Conservation (phyloP, 2,329 filamentous ascomycete genomes). For the Hypomyces perniciosus region DNA sequence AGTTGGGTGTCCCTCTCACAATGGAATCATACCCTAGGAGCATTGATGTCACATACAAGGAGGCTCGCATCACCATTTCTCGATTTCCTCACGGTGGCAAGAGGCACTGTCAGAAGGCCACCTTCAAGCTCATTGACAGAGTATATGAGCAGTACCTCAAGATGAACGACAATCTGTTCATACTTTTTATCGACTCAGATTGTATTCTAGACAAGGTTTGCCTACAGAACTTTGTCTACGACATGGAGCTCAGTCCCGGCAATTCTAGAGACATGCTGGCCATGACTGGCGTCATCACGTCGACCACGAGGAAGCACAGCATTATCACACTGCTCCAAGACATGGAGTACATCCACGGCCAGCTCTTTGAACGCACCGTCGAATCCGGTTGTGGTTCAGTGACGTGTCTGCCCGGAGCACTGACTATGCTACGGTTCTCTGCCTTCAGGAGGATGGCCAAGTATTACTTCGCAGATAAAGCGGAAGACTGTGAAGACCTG, state of each 20-base stretch:
- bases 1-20: slow-evolving; percentile 73
- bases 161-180: slow-evolving; percentile 85
- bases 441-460: slow-evolving; percentile 96
- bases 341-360: slow-evolving; percentile 97
- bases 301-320: slow-evolving; percentile 81
- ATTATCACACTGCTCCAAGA: slow-evolving; percentile 91
- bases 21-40: slow-evolving; percentile 77
- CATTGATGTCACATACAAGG: slow-evolving; percentile 82
- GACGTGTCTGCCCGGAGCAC: slow-evolving; percentile 88
- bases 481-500: slow-evolving; percentile 88
- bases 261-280: slow-evolving; percentile 90
- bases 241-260: slow-evolving; percentile 95
- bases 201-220: slow-evolving; percentile 89
- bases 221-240: slow-evolving; percentile 95
- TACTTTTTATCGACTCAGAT: slow-evolving; percentile 95
- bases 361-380: slow-evolving; percentile 91
- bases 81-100: slow-evolving; percentile 92
- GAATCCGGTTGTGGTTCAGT: slow-evolving; percentile 92
- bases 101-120: slow-evolving; percentile 86
- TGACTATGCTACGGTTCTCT: slow-evolving; percentile 93
- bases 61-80: slow-evolving; percentile 81
- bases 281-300: slow-evolving; percentile 96
- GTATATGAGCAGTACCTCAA: slow-evolving; percentile 84
- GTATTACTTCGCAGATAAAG: slow-evolving; percentile 97
- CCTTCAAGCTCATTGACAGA: slow-evolving; percentile 88